These are phyloP conservation scores for Teratosphaeria epicoccoides DNA, from an alignment of 2,329 filamentous ascomycete species.

Conservation along the genomic window DNA sequence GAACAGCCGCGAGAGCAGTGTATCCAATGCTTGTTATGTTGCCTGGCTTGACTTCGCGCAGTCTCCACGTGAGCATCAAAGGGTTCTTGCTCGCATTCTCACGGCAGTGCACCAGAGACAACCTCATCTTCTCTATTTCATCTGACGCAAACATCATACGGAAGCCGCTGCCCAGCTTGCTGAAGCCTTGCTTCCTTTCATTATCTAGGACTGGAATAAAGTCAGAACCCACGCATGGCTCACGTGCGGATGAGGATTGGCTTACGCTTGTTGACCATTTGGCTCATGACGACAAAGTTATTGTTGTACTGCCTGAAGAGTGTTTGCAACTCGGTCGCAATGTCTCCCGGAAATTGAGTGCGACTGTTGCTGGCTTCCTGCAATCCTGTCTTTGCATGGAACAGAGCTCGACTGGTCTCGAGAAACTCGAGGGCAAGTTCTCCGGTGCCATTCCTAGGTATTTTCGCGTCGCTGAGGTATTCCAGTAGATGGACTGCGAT, in stretches of 20 bases:
- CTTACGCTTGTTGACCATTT: constrained; percentile 46
- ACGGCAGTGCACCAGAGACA: constrained; percentile 46
- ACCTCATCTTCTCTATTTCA: constrained; percentile 50
- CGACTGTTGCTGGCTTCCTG: constrained; percentile 30
- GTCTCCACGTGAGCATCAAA: constrained; percentile 49
- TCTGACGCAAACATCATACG: constrained; percentile 53
- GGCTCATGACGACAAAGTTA: constrained; percentile 54
- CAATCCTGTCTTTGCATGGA: constrained; percentile 58
- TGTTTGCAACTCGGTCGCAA: constrained; percentile 52
- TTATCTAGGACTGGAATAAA: constrained; percentile 40
- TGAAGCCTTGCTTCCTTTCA: constrained; percentile 51
- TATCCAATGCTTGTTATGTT: constrained; percentile 37
- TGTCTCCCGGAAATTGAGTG: constrained; percentile 48
- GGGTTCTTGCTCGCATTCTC: constrained; percentile 48
- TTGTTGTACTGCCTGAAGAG: constrained; percentile 51
- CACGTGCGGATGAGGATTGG: too few relatives aligned
- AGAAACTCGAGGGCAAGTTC: constrained; percentile 55
- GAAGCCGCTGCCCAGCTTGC: constrained; percentile 50
- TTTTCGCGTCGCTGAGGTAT: constrained; percentile 48
- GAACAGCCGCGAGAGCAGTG: constrained; percentile 53
- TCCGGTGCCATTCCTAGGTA: constrained; percentile 46
- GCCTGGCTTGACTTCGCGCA: constrained; percentile 34
- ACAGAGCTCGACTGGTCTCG: constrained; percentile 55
- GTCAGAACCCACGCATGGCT: too few relatives aligned
- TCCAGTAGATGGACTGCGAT: constrained; percentile 57